Base-by-base conservation (phyloP, 1,139 yeast species). In the Candida sp. region DNA sequence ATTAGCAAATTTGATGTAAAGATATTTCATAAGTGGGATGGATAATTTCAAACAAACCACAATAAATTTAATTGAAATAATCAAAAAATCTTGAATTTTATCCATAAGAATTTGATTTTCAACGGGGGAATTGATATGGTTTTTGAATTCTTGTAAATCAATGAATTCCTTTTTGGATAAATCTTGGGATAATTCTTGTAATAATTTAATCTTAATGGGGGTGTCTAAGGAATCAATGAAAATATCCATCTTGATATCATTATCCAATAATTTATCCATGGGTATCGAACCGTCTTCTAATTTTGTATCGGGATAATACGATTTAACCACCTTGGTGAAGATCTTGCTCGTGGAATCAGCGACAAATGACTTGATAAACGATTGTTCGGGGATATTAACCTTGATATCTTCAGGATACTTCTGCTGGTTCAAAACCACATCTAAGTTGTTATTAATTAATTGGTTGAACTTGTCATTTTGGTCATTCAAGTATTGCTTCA, bases 401-500 rank as follows among this genome's bases (percentile, higher is more conserved):
- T 12, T 38, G 22, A 23, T 11, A 12, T 32, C 34, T 32, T 32
- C 34, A n/a, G 29, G 36, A 38, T 34, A 27, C 22, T 49, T 52
- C 41, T 57, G 61, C 38, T 57, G 56, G 25, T 54, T 49, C 42
- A 63, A 52, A 9, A 64, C 68, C 11, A 52, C 55, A 36, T 58
- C 62, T 21, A 68, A 44, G 48, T 73, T 72, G 22, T 65, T 60
- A 41, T 60, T 56, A 34, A 72, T 70, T 30, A 72, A 58, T 15
- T 58, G 54, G 48, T 70, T 69, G 49, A 72, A 71, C 50, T 68
- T 70, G 34, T 54, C 54, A 50, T 68, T 67, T 48, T 72, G 77
- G 39, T 70, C 74, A 40, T 56, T 56, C 44, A 73, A 53, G 45
- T 68, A 72, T 44, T 57, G 57, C 40, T 59, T 56, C 30, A 56